Evolutionary conservation across 768 basidiomycete species (phyloP).

Genomic region (Piloderma croceum): DNA sequence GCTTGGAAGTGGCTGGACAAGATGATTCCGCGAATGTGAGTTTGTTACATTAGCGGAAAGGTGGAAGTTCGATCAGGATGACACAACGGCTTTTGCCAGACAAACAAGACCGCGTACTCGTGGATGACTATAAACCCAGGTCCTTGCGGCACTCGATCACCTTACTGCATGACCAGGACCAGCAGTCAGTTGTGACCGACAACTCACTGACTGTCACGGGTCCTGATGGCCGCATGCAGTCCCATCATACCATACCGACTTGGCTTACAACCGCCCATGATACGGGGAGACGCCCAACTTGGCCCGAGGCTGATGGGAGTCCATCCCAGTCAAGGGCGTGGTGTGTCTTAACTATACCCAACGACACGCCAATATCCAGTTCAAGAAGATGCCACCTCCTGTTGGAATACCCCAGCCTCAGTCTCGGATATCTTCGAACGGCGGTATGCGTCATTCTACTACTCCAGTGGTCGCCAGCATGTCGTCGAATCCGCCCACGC

Average conservation of each 20-base stretch:
- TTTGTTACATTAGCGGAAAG: slow-evolving; percentile 52
- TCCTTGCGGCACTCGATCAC: slow-evolving; percentile 52
- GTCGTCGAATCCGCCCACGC: slow-evolving; percentile 24
- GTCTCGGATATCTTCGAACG: slow-evolving; percentile 58
- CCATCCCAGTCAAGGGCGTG: background rate
- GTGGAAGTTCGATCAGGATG: slow-evolving; percentile 69
- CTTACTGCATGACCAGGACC: slow-evolving; percentile 51
- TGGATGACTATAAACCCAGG: slow-evolving; percentile 64
- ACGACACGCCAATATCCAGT: slow-evolving; percentile 52
- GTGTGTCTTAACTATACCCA: slow-evolving; percentile 37
- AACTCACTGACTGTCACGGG: slow-evolving; percentile 37
- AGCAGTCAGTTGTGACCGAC: slow-evolving; percentile 46
- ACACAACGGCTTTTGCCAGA: slow-evolving; percentile 52
- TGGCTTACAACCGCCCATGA: slow-evolving; percentile 24
- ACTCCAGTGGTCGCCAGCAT: slow-evolving; percentile 31
- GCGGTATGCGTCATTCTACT: slow-evolving; percentile 46
- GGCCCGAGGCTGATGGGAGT: background rate
- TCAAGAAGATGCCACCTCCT: slow-evolving; percentile 57
- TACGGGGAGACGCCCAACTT: slow-evolving; percentile 17
- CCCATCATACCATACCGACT: slow-evolving; percentile 43
- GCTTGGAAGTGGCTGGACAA: no score
- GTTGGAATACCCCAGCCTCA: slow-evolving; percentile 48
- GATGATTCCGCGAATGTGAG: no score
- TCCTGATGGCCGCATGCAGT: slow-evolving; percentile 46
- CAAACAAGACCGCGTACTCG: slow-evolving; percentile 60